Base-by-base conservation (phyloP, 1,284 basidiomycete genomes). In the Cryptococcus floricola region DNA sequence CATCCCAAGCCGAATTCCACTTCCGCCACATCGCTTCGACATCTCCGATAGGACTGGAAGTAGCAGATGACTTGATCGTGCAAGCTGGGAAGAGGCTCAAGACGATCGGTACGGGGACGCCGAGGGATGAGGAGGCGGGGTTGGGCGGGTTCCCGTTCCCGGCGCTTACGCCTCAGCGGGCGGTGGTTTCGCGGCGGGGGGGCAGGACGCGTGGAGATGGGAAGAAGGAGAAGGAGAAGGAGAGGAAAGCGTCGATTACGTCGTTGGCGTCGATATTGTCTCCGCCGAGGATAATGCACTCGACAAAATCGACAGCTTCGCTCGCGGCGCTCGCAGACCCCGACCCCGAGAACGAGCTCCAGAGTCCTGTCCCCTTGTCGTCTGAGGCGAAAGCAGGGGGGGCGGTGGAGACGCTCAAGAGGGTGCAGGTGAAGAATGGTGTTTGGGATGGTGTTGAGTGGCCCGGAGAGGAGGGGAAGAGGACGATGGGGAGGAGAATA, bases 81-180 rank as follows among this genome's bases (percentile, higher is more conserved):
- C 69, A 71, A 53, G 71, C 73, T 0, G 63, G 59, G 13, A 66
- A 65, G 28, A 60, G 70, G 31, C 62, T 74, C 25, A 61, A 70
- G 23, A 65, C 70, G n/a, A 51, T 71, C 23, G 23, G 2, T 19
- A 52, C 58, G 5, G 59, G 57, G 16, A 58, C 67, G n/a, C 62
- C 67, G 12, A n/a, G 45, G 18, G 58, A 60, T 19, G 54, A 60
- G 19, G 54, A 60, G 19, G 7, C 45, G n/a, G 27, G 4, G 5
- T 31, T 43, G 37, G 14, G 41, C 6, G 45, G 42, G 9, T 49
- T 50, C 43, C 48, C 51, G 39, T 49, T 59, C 62, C 42, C 61
- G 46, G 13, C 23, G 44, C 31, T 34, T 34, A 8, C 48, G 12
- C 18, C 34, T 5, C 13, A 43, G n/a, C 38, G 23, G 6, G 16